Evolutionary conservation across 208 protist species (phyloP), one percentile per base, ranked within the genome.

Genomic region (Acanthamoeba castellanii): DNA sequence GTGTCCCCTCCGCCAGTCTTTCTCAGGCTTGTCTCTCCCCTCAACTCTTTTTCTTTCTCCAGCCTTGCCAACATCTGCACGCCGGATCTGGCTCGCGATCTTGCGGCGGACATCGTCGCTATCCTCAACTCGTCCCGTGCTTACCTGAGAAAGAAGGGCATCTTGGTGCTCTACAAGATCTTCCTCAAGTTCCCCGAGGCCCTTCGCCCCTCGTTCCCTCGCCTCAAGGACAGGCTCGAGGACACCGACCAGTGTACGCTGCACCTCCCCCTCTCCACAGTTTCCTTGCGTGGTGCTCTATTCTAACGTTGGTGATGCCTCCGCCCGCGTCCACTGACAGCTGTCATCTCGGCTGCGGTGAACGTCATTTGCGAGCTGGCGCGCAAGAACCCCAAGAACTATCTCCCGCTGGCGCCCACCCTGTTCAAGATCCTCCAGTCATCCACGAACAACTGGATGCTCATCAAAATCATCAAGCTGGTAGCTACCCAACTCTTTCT

Each of bases 391-490:
- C 99, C 99, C 1, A 98, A 98, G 45, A 99, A 99, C 96, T 99
- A 99, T 94, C 94, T 99, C 6, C 96, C 98, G n/a, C 97, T 99
- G 52, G 99, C 99, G 3, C 99, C 99, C 7, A 96, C 98, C 27
- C 98, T 99, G 78, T 99, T 99, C 96, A 98, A 99, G 20, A 96
- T 99, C 11, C 97, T 99, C 20, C 98, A 85, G 22, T 74, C 30
- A 30, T 92, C 89, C 8, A 95, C 57, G 22, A 99, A 99, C 97
- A 99, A 99, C 97, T 99, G 99, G 99, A 99, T 99, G 90, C 96
- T 99, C 20, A 99, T 99, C 95, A 99, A 99, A 92, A 98, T 99
- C 94, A 97, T 99, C 14, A 99, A 99, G 97, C 97, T 99, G 52
- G 64, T 97, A 74, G 9, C 22, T 61, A 0, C 11, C 16, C 30